These are phyloP conservation scores for Moricandia arvensis DNA, from an alignment of 345 rosid genomes.

Conservation along the genomic window DNA sequence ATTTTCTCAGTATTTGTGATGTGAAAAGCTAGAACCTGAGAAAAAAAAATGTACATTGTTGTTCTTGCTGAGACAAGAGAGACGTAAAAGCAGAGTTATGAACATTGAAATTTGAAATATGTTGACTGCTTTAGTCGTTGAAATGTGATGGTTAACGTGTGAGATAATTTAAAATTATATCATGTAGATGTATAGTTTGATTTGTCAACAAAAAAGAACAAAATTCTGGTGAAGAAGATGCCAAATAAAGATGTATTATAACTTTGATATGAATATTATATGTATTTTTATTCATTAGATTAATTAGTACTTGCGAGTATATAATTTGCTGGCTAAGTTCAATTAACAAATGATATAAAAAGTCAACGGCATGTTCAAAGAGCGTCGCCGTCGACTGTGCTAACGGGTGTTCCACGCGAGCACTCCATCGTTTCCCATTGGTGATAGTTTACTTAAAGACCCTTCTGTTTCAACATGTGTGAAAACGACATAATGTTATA, in stretches of 20 bases:
- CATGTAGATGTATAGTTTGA: neutral
- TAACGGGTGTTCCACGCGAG: constrained; percentile 7
- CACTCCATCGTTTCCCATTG: neutral
- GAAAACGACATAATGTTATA: neutral
- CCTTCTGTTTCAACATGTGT: neutral
- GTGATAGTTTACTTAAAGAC: neutral
- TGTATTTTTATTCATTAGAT: neutral
- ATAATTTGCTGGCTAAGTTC: constrained; percentile 11
- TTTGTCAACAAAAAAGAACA: neutral
- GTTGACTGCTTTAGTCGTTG: neutral
- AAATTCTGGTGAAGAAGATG: neutral
- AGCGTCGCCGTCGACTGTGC: neutral
- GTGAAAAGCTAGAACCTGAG: neutral
- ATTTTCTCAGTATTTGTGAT: neutral
- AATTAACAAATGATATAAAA: neutral
- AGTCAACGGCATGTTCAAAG: neutral
- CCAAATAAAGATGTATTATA: neutral
- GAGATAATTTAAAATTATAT: neutral
- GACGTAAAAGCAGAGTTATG: neutral
- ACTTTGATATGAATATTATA: neutral
- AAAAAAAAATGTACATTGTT: neutral
- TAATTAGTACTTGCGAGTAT: neutral
- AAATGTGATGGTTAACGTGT: neutral
- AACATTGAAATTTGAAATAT: neutral
- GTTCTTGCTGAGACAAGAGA: neutral